Base-by-base conservation (phyloP, 208 protist genomes). In the Blastocrithidia nonstop region DNA sequence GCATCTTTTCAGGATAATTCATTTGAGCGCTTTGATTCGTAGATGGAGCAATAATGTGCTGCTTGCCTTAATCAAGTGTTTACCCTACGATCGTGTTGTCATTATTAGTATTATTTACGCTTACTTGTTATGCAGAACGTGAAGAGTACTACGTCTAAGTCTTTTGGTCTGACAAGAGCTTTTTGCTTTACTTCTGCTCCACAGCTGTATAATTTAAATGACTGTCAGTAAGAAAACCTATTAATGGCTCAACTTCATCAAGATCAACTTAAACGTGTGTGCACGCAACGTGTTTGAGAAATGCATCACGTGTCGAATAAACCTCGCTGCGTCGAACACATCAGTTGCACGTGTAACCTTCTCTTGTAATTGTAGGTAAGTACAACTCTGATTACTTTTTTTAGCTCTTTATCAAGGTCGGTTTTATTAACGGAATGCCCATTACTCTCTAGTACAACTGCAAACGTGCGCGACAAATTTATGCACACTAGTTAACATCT, bases 291-390 rank as follows among this genome's bases (percentile, higher is more conserved):
- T 93, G 84, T 27, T 56, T 41, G 7, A 93, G 71, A 50, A 93
- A 79, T 7, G 68, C 65, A 45, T 93, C 84, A 4, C 84, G 65
- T 21, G 78, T 86, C 15, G 59, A 41, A 40, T 80, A 76, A 19
- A 60, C 36, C 11, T 50, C 52, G 6, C 42, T 40, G 28, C 46
- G 41, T 7, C 58, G 17, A 11, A 65, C 58, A 48, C 84, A 93
- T 79, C 78, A 89, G 45, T 93, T 84, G 65, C 84, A 93, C 15
- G 69, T 46, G 57, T 89, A 93, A 20, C 84, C 84, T 3, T 44
- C 21, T 0, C 56, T 57, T 1, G 65, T 60, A 25, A 88, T 38
- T 1, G 79, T 93, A 6, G 84, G 84, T 26, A 83, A 29, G 15
- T 38, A 42, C 4, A 37, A 11, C 1, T 38, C 49, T 9, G 46